Conservation (phyloP, 2,329 filamentous ascomycete genomes). For the Hymenoscyphus infarciens region DNA sequence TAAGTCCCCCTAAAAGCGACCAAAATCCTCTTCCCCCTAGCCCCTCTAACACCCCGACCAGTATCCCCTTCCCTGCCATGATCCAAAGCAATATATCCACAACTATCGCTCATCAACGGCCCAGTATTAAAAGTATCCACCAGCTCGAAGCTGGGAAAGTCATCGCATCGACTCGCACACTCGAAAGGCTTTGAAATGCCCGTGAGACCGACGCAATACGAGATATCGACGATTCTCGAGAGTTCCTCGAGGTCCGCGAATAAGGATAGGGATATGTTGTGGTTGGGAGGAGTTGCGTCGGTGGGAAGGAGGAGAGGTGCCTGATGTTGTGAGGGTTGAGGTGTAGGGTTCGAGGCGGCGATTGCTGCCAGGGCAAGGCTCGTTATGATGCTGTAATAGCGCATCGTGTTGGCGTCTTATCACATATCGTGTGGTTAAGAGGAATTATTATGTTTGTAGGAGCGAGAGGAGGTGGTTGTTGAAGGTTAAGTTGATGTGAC, state of each 20-base stretch:
- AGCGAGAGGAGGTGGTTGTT: conserved; percentile 2
- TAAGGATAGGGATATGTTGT: conserved; percentile 55
- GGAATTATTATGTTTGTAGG: neutral
- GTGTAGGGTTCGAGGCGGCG: conserved; percentile 24
- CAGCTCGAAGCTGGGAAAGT: conserved; percentile 78
- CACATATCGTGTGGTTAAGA: conserved; percentile 21
- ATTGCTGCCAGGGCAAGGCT: conserved; percentile 10
- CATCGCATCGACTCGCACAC: conserved; percentile 78
- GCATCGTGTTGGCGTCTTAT: conserved; percentile 27
- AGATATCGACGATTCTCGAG: conserved; percentile 87
- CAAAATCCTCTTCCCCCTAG: conserved; percentile 54
- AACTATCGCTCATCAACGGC: conserved; percentile 79
- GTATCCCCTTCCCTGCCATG: conserved; percentile 45
- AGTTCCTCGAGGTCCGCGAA: conserved; percentile 83
- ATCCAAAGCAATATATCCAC: conserved; percentile 90
- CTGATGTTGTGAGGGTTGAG: neutral
- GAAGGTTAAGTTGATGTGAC: conserved; percentile 4
- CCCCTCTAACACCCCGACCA: no score
- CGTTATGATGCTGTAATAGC: conserved; percentile 21
- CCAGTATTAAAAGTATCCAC: conserved; percentile 88
- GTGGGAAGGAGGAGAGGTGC: neutral
- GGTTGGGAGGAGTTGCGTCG: neutral
- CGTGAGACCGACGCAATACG: conserved; percentile 85
- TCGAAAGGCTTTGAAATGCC: conserved; percentile 80
- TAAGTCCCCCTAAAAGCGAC: conserved; percentile 94